Base-by-base conservation (phyloP, 768 basidiomycete genomes). In the Lentinula lateritia region DNA sequence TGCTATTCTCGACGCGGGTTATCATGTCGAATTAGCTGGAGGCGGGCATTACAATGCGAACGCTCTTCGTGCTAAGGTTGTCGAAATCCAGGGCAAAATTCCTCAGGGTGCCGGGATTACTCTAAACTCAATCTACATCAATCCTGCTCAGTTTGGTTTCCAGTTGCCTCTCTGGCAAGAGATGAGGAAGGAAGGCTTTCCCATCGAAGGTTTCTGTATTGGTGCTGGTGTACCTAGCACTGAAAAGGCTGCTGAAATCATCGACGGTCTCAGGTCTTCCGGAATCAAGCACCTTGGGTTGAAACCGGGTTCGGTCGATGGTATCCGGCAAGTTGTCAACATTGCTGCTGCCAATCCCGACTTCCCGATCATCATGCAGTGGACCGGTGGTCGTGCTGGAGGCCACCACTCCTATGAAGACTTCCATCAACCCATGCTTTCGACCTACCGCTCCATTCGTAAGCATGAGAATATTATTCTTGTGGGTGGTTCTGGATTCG, bases 321-420 rank as follows among this genome's bases (percentile, higher is more conserved):
- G 97, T 58, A 96, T 99, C 67, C 89, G 94, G 46, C 96, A 98
- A 74, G 97, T 98, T 63, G 81, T 98, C 74, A 95, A 88, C 78
- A 98, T 98, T 65, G 97, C 96, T 34, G 83, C 90, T 41, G 83
- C 93, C 58, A 95, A 98, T 74, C 90, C 96, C 36, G 88, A 93
- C 76, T 98, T 93, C 82, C 96, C 97, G 8, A 87, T 99, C 74
- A 95, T 99, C 74, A 79, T 98, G 64, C 97, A 98, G 71, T 98
- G 97, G 97, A 99, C 97, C 54, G 97, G 97, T 68, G 97, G 97
- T 39, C 93, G 97, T 66, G 97, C 95, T 18, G 97, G 97, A 64
- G 97, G 97, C 54, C 97, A 99, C 68, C 97, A 98, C 77, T 95
- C 93, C 2, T 98, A 88, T 74, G 97, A 99, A 73, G 97, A 99